phyloP scores from a whole-genome alignment of 192 early-diverging fungal genomes.

The Phycomyces blakesleeanus region DNA sequence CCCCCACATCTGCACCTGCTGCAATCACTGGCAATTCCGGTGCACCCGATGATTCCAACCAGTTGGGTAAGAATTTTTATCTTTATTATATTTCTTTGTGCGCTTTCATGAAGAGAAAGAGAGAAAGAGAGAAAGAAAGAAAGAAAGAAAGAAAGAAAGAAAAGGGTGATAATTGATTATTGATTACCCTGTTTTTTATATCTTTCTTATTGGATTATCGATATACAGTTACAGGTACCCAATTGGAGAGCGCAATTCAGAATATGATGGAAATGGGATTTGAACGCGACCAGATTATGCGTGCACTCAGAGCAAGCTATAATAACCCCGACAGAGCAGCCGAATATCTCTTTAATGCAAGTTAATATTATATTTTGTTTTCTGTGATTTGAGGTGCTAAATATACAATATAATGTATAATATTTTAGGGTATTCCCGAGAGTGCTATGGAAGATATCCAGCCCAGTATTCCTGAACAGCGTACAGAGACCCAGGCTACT shows the following conservation, averaged over 20 bases:
- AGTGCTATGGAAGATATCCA: conserved; percentile 45
- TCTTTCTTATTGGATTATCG: no score
- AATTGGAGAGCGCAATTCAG: conserved; percentile 75
- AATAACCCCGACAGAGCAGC: conserved; percentile 97
- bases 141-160: background rate
- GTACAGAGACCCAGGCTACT: conserved; percentile 4
- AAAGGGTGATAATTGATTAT: background rate
- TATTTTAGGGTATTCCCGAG: conserved; percentile 82
- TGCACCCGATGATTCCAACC: background rate
- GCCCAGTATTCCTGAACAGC: background rate
- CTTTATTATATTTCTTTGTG: no score
- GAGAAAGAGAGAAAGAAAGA: background rate
- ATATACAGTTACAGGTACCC: conserved; percentile 65
- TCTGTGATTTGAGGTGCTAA: conserved; percentile 9
- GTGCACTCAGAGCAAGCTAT: conserved; percentile 93
- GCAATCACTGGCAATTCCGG: conserved; percentile 44
- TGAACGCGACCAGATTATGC: conserved; percentile 75
- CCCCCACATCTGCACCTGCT: conserved; percentile 25
- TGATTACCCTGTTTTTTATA: no score
- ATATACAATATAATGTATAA: no score
- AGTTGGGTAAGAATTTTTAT: conserved; percentile 20
- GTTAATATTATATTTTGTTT: conserved; percentile 22
- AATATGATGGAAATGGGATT: conserved; percentile 98
- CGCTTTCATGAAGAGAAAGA: background rate
- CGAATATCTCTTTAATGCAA: conserved; percentile 89